Evolutionary conservation across 169 alveolate genomes (phyloP).

Genomic region (Plasmodium vivax): DNA sequence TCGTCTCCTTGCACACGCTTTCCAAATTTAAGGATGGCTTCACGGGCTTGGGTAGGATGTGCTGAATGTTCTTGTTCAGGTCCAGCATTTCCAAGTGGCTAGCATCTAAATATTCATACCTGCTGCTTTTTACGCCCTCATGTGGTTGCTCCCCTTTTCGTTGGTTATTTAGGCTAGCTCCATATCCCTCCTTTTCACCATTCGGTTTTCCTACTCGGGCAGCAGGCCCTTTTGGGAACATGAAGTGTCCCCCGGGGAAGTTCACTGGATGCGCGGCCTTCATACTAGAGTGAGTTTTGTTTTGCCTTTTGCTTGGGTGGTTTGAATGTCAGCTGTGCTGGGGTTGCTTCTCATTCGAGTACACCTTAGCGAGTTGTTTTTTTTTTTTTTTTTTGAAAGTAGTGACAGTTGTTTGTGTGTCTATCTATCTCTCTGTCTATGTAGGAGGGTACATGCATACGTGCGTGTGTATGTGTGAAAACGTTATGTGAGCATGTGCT

Average conservation of each 20-base stretch:
- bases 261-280: constrained; percentile 42
- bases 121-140: constrained; percentile 18
- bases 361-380: background rate
- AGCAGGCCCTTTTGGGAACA: constrained; percentile 11
- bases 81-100: constrained; percentile 74
- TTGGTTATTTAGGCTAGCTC: constrained; percentile 7
- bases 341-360: background rate
- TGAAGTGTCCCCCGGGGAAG: constrained; percentile 18
- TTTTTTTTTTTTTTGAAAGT: background rate
- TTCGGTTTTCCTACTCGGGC: constrained; percentile 17
- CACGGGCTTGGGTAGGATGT: constrained; percentile 62
- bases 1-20: constrained; percentile 62
- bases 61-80: constrained; percentile 44
- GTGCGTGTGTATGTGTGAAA: background rate
- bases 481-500: constrained; percentile 3
- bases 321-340: background rate
- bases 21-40: constrained; percentile 72
- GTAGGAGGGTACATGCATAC: background rate
- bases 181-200: constrained; percentile 16
- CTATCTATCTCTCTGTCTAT: constrained; percentile 3
- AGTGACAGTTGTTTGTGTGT: background rate
- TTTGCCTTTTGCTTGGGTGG: background rate
- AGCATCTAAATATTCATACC: constrained; percentile 67
- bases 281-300: constrained; percentile 9
- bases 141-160: background rate